Evolutionary conservation across 345 rosid genomes (phyloP).

Genomic region (Kandelia obovata): DNA sequence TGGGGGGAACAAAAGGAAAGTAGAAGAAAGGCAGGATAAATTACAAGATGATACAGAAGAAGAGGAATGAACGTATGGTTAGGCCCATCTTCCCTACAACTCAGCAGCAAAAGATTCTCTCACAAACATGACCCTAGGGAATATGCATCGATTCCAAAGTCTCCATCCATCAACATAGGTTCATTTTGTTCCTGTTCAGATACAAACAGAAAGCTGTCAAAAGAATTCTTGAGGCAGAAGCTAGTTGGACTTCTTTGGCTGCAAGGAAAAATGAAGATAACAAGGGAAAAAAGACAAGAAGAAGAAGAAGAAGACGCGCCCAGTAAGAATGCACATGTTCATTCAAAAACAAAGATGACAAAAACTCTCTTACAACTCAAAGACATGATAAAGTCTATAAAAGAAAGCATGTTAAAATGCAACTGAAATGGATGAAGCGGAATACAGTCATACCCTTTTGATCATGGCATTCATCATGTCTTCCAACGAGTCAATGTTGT

Average conservation of each 20-base stretch:
- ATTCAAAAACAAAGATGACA: too few relatives aligned
- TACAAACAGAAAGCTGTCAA: neutral
- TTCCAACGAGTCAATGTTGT: slow-evolving; percentile 53
- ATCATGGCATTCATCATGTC: slow-evolving; percentile 66
- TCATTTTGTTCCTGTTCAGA: slow-evolving; percentile 53
- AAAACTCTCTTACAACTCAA: neutral
- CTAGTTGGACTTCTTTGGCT: too few relatives aligned
- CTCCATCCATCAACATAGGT: slow-evolving; percentile 44
- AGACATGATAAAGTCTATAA: neutral
- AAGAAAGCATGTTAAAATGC: neutral
- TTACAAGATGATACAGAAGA: slow-evolving; percentile 28
- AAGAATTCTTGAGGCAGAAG: neutral
- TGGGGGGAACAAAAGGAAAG: neutral
- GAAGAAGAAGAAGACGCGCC: neutral
- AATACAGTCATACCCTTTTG: slow-evolving; percentile 50
- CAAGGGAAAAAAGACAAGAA: neutral
- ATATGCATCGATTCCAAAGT: slow-evolving; percentile 50
- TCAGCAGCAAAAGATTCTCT: slow-evolving; percentile 12
- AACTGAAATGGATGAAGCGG: slow-evolving; percentile 6
- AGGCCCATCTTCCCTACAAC: slow-evolving; percentile 9
- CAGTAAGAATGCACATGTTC: too few relatives aligned
- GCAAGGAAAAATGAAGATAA: neutral
- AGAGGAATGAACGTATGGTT: slow-evolving; percentile 12
- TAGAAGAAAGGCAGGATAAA: slow-evolving; percentile 1
- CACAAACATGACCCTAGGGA: slow-evolving; percentile 47